Conservation (phyloP, 805 yeast species). For the Pichia thaimueangensis region DNA sequence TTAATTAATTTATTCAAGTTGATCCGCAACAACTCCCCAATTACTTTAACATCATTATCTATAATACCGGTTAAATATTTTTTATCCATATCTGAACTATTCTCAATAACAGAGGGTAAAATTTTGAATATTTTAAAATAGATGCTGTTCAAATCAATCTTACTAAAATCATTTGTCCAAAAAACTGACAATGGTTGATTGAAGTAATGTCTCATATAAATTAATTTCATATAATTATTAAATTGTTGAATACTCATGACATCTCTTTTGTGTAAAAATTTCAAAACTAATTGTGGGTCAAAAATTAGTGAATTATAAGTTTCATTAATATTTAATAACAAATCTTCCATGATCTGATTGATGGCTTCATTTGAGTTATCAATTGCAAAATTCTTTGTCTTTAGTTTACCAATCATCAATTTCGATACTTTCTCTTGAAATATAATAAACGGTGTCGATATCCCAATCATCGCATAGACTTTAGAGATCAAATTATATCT, state of each 20-base stretch:
- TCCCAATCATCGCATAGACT: slow-evolving; percentile 27
- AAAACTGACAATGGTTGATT: slow-evolving; percentile 29
- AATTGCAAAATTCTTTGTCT: slow-evolving; percentile 23
- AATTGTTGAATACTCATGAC: slow-evolving; percentile 27
- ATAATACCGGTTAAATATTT: slow-evolving; percentile 20
- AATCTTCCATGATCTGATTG: slow-evolving; percentile 27
- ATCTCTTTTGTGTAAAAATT: slow-evolving; percentile 22
- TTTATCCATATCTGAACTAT: slow-evolving; percentile 12
- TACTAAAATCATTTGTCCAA: slow-evolving; percentile 27
- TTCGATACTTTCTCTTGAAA: slow-evolving; percentile 31
- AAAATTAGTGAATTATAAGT: slow-evolving; percentile 29
- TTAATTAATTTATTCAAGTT: slow-evolving; percentile 25
- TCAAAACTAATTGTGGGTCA: slow-evolving; percentile 26
- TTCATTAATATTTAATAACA: slow-evolving; percentile 27
- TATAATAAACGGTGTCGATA: slow-evolving; percentile 30
- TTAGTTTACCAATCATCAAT: slow-evolving; percentile 18
- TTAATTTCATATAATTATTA: slow-evolving; percentile 26
- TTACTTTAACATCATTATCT: slow-evolving; percentile 15
- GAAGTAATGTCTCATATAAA: slow-evolving; percentile 31
- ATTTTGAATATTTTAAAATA: slow-evolving; percentile 25
- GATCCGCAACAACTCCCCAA: slow-evolving; percentile 20
- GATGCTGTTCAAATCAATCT: slow-evolving; percentile 18
- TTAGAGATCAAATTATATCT: slow-evolving; percentile 12
- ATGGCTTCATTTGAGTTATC: slow-evolving; percentile 29
- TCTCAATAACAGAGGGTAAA: slow-evolving; percentile 25